Evolutionary conservation across 2,329 filamentous ascomycete genomes (phyloP), one percentile per base, ranked within the genome.

Genomic region (Trichoderma koningii): DNA sequence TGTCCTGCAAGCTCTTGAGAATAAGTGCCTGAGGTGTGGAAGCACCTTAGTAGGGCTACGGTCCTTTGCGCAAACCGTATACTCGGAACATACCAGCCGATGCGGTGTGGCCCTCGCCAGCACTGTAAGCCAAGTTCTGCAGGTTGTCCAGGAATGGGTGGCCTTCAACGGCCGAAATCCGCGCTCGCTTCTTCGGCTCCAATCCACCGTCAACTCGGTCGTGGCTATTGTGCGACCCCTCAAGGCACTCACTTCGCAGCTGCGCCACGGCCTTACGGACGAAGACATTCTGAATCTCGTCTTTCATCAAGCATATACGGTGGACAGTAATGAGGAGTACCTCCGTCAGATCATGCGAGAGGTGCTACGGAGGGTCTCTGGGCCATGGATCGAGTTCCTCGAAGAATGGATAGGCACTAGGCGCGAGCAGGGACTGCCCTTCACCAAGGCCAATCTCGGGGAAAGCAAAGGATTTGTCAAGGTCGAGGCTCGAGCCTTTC

Each of bases 391-490:
- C 9, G 83, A 87, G 60, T 83, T 88, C 59, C 80, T 90, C 7
- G 84, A 89, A 69, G 86, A 88, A 71, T 95, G 91, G 91, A 86
- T 93, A 66, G 92, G 92, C 0, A 82, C 91, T 12, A 83, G 80
- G 66, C 77, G 80, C 3, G 87, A 90, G 69, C 78, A 82, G 42
- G 84, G 85, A 1, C 76, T 85, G 12, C 81, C 82, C 0, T 70
- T 87, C 34, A 80, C 81, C 5, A 87, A 82, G 71, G 72, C 80
- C 60, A 73, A 73, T 42, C 52, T 77, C 3, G 79, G 80, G 19
- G 73, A 76, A 44, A 80, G 75, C 64, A 86, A 84, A 69, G 81
- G 84, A 26, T 90, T 91, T 70, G 81, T 90, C 67, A 85, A 82
- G 61, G 78, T 88, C 0, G 84, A 86, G 42, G 79, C 80, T 21